Percentiles rank a stretch among this genome's conserved stretches.
Evolutionary conservation across 352 stramenopile genomes (phyloP).

Genomic region (Phytophthora quininea): DNA sequence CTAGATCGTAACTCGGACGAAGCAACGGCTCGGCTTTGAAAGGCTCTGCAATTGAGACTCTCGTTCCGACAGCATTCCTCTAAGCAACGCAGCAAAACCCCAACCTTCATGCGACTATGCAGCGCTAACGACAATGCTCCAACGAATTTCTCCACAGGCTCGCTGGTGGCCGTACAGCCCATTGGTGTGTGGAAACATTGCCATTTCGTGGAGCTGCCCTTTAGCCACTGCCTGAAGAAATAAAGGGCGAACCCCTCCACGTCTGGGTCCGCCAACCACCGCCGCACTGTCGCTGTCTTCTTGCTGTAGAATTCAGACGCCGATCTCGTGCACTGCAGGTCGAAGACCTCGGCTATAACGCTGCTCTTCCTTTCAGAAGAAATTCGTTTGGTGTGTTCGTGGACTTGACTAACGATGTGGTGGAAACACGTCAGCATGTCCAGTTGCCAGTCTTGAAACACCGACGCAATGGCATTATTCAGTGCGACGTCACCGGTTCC

Average conservation of each 20-base stretch:
- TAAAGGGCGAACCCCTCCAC: neutral
- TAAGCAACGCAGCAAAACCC: neutral
- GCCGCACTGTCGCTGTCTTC: neutral
- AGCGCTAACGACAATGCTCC: neutral
- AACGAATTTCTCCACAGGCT: neutral
- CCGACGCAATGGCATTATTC: neutral
- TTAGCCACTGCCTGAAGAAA: neutral
- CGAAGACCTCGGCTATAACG: neutral
- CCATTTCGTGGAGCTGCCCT: neutral
- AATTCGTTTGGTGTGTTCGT: neutral
- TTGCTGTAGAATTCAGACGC: neutral
- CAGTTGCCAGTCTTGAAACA: neutral
- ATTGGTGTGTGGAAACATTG: slow-evolving; percentile 1
- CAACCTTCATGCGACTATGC: neutral
- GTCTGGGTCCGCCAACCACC: neutral
- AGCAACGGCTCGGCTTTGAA: neutral
- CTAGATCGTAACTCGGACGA: neutral
- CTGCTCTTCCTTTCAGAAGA: neutral
- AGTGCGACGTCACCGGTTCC: neutral
- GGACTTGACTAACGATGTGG: neutral
- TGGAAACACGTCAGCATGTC: neutral
- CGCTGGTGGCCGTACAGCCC: neutral
- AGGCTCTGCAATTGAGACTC: neutral
- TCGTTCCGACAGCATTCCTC: neutral
- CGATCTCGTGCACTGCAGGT: neutral